Evolutionary conservation across 2,329 filamentous ascomycete genomes (phyloP).

Genomic region (Talaromyces funiculosus): DNA sequence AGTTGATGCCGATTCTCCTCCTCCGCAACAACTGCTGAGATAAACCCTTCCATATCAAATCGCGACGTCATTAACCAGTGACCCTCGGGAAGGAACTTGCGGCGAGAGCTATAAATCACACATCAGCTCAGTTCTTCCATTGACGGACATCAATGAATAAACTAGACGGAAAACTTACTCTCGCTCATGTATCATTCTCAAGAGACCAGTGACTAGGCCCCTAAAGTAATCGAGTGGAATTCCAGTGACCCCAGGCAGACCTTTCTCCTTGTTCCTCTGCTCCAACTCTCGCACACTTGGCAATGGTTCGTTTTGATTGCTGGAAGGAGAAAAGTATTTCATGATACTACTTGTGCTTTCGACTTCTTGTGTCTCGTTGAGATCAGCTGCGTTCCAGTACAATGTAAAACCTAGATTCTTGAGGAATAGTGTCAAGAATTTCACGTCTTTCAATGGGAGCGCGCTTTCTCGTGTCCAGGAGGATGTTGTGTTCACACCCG

Average conservation of each 20-base stretch:
- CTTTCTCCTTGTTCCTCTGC: slow-evolving; percentile 38
- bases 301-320: slow-evolving; percentile 19
- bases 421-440: slow-evolving; percentile 70
- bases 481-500: slow-evolving; percentile 48
- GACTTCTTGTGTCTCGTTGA: slow-evolving; percentile 41
- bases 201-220: slow-evolving; percentile 68
- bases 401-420: slow-evolving; percentile 87
- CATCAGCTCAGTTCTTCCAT: neutral
- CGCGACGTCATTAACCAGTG: slow-evolving; percentile 92
- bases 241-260: slow-evolving; percentile 59
- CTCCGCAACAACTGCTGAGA: slow-evolving; percentile 78
- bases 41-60: slow-evolving; percentile 85
- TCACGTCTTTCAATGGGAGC: slow-evolving; percentile 65
- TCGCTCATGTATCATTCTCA: slow-evolving; percentile 86
- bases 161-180: slow-evolving; percentile 46
- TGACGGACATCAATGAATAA: neutral
- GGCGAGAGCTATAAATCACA: slow-evolving; percentile 54
- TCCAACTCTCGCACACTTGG: slow-evolving; percentile 31
- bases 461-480: slow-evolving; percentile 58
- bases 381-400: slow-evolving; percentile 73
- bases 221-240: slow-evolving; percentile 75
- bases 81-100: slow-evolving; percentile 71
- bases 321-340: slow-evolving; percentile 39
- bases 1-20: slow-evolving; percentile 71
- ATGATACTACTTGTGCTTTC: slow-evolving; percentile 40